Evolutionary conservation across 352 stramenopile genomes (phyloP), one percentile per base, ranked within the genome.

Genomic region (Globisporangium barbulae): DNA sequence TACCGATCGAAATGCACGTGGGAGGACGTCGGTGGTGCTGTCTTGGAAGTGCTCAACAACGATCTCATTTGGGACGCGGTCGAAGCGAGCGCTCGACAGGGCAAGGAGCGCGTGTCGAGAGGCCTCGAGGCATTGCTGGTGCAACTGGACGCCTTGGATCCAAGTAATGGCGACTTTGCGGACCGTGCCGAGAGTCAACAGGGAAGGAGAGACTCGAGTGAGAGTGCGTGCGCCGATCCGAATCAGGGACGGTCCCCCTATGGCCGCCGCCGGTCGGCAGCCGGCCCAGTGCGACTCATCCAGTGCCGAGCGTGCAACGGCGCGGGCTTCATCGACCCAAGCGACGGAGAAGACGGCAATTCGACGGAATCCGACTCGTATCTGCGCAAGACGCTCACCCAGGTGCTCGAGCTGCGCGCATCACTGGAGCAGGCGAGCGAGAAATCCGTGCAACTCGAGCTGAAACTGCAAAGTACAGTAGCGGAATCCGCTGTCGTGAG

Each of bases 31-130:
- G 81, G 81, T 1, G 77, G 76, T 2, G 64, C 81, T 1, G 60
- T 90, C 19, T 61, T 80, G 2, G 79, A 90, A 58, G 63, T 90
- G 5, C 65, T 90, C 7, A 90, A 86, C 59, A 88, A 85, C 53
- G 79, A 90, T 28, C 59, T 83, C 45, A 62, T 90, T 3, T 90
- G 81, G 81, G 61, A 76, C 22, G 79, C 75, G 1, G 79, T 88
- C 3, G 73, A 86, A 61, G 53, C 74, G 45, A 81, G 75, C 35
- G 75, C 77, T 41, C 68, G 67, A 8, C 64, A 70, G 19, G 69
- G 78, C 35, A 85, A 85, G 35, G 61, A 44, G 1, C 75, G 81
- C 4, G 63, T 70, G 17, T 72, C 75, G 10, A 64, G 72, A 49
- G 79, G 81, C 0, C 50, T 90, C 5, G 79, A 87, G 55, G 77